Conservation (phyloP, 352 stramenopile genomes). For the Phytophthora podocarpi region DNA sequence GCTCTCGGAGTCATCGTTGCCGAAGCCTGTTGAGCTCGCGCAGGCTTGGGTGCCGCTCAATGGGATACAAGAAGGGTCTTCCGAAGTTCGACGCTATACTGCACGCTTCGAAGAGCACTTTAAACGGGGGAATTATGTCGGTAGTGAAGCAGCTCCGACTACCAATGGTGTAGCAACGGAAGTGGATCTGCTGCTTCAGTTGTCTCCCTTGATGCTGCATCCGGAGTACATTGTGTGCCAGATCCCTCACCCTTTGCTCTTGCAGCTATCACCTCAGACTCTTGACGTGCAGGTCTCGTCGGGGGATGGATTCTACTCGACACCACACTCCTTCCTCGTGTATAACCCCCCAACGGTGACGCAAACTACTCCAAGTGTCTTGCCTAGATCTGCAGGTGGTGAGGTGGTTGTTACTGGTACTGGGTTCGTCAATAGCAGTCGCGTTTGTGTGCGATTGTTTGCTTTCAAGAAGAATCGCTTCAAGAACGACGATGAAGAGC, state of each 20-base stretch:
- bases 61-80: conserved; percentile 45
- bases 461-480: conserved; percentile 41
- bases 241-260: conserved; percentile 22
- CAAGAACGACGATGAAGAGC: conserved; percentile 32
- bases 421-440: conserved; percentile 48
- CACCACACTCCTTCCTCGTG: conserved; percentile 41
- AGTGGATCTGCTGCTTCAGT: conserved; percentile 62
- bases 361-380: conserved; percentile 47
- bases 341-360: conserved; percentile 54
- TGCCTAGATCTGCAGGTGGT: conserved; percentile 61
- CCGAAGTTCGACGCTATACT: conserved; percentile 24
- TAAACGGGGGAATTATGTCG: conserved; percentile 31
- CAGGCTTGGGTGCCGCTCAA: conserved; percentile 42
- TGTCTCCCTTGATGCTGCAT: conserved; percentile 60
- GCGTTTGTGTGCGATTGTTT: conserved; percentile 56
- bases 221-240: conserved; percentile 47
- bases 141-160: not conserved
- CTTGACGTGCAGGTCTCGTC: conserved; percentile 70
- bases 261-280: conserved; percentile 34
- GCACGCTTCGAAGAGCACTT: conserved; percentile 61
- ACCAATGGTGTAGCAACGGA: conserved; percentile 30
- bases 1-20: conserved; percentile 39
- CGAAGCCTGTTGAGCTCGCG: conserved; percentile 50
- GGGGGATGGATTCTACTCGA: conserved; percentile 59
- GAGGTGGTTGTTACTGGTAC: conserved; percentile 50